Percentiles rank a stretch among this genome's conserved stretches.
Evolutionary conservation across 108 stramenopile genomes (phyloP).

Genomic region (Bacterosira constricta): DNA sequence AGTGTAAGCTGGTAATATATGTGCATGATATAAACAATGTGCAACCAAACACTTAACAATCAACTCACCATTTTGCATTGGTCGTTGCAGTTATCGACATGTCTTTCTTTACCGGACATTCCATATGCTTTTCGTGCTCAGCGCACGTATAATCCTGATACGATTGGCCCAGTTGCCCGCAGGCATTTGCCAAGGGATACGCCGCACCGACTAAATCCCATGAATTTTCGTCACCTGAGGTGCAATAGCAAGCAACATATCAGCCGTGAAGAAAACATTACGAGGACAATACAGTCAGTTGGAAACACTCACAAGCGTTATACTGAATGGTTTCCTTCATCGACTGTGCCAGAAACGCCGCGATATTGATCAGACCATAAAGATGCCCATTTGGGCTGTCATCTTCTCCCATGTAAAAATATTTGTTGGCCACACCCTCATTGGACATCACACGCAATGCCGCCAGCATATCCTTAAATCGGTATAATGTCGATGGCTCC

Average conservation of each 20-base stretch:
- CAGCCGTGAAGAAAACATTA: too few relatives aligned
- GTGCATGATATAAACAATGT: too few relatives aligned
- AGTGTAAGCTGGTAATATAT: too few relatives aligned
- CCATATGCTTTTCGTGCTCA: conserved; percentile 30
- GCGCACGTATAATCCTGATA: conserved; percentile 37
- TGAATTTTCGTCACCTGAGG: conserved; percentile 39
- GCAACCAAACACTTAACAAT: too few relatives aligned
- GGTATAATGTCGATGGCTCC: conserved; percentile 43
- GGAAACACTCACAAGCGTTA: conserved; percentile 58
- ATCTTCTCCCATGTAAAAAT: conserved; percentile 43
- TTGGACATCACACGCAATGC: conserved; percentile 40
- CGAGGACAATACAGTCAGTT: too few relatives aligned
- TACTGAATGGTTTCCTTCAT: conserved; percentile 67
- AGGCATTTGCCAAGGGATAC: conserved; percentile 17
- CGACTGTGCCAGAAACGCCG: conserved; percentile 56
- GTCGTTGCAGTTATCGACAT: conserved; percentile 7
- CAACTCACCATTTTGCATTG: neutral
- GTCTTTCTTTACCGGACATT: neutral
- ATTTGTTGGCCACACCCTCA: conserved; percentile 37
- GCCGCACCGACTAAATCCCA: conserved; percentile 18
- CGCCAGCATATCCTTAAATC: conserved; percentile 31
- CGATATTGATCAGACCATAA: conserved; percentile 50
- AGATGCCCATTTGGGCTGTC: conserved; percentile 29
- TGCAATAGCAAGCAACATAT: too few relatives aligned
- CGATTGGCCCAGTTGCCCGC: conserved; percentile 39